These are phyloP conservation scores for Hypoxylon perforatum DNA, from an alignment of 495 filamentous ascomycete genomes.

Conservation along the genomic window DNA sequence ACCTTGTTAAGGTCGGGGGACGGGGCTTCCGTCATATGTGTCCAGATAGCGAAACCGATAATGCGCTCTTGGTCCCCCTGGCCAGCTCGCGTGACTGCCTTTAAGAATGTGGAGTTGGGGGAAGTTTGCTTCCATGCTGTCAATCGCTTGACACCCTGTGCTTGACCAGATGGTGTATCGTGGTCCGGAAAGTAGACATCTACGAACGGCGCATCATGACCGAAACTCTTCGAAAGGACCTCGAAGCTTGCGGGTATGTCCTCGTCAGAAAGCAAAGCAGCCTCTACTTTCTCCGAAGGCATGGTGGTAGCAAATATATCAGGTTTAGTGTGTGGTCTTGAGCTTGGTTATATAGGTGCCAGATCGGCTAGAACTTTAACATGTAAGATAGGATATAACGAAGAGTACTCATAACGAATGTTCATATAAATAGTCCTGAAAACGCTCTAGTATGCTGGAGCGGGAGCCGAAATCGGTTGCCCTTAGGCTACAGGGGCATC, in stretches of 20 bases:
- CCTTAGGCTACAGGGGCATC: too few relatives aligned
- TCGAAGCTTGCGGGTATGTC: conserved; percentile 38
- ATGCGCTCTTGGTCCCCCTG: conserved; percentile 17
- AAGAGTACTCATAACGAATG: too few relatives aligned
- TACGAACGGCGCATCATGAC: conserved; percentile 40
- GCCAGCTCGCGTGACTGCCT: conserved; percentile 16
- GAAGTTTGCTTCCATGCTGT: conserved; percentile 25
- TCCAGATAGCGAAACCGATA: conserved; percentile 42
- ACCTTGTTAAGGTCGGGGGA: conserved; percentile 27
- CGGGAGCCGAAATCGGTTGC: too few relatives aligned
- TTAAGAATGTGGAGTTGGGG: conserved; percentile 22
- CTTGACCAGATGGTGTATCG: conserved; percentile 28
- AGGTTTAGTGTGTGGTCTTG: too few relatives aligned
- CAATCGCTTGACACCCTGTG: conserved; percentile 34
- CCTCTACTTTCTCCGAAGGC: background rate
- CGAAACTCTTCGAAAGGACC: conserved; percentile 38
- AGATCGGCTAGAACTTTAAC: too few relatives aligned
- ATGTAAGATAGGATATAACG: too few relatives aligned
- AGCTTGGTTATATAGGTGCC: too few relatives aligned
- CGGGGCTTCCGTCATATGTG: conserved; percentile 33
- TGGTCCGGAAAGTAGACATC: conserved; percentile 39
- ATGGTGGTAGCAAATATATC: background rate
- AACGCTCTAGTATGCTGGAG: too few relatives aligned
- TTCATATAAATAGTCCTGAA: too few relatives aligned
- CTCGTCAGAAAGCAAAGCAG: conserved; percentile 21